Conservation (phyloP, 257 asterid species). For the Cynanchum wilfordii region DNA sequence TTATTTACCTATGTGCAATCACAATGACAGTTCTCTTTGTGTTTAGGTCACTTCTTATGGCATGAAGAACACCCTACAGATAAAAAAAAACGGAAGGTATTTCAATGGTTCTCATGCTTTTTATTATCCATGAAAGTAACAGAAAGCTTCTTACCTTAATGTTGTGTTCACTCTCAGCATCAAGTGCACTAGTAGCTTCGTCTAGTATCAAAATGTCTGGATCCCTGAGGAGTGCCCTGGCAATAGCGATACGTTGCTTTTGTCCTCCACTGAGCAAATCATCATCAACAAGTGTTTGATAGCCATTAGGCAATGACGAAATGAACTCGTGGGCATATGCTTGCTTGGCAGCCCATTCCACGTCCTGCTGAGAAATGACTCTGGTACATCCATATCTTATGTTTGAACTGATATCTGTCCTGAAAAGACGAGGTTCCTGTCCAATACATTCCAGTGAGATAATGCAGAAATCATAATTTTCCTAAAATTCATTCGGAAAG, state of each 20-base stretch:
- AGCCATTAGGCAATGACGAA: constrained; percentile 69
- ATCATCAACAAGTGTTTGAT: constrained; percentile 84
- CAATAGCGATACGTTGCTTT: constrained; percentile 93
- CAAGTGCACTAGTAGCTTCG: constrained; percentile 98
- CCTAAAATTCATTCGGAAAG: constrained; percentile 5
- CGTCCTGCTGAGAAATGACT: constrained; percentile 56
- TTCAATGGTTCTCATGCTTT: background rate
- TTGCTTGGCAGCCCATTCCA: constrained; percentile 88
- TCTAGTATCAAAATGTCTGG: constrained; percentile 85
- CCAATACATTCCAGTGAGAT: constrained; percentile 5
- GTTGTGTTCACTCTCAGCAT: constrained; percentile 95
- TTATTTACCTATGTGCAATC: constrained; percentile 72
- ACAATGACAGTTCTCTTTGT: constrained; percentile 68
- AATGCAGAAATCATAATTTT: constrained; percentile 9
- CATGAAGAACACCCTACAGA: constrained; percentile 63
- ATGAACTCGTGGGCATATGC: constrained; percentile 91
- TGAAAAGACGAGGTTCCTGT: constrained; percentile 93
- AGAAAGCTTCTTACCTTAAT: constrained; percentile 47
- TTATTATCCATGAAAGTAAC: background rate
- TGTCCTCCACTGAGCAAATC: constrained; percentile 99
- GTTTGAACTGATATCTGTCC: constrained; percentile 77
- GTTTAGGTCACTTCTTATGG: constrained; percentile 49
- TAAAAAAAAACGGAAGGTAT: constrained; percentile 15
- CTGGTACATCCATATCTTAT: constrained; percentile 82
- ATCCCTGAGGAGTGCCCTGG: constrained; percentile 86